Evolutionary conservation across 2,329 filamentous ascomycete species (phyloP).

Genomic region (Fusarium annulatum): DNA sequence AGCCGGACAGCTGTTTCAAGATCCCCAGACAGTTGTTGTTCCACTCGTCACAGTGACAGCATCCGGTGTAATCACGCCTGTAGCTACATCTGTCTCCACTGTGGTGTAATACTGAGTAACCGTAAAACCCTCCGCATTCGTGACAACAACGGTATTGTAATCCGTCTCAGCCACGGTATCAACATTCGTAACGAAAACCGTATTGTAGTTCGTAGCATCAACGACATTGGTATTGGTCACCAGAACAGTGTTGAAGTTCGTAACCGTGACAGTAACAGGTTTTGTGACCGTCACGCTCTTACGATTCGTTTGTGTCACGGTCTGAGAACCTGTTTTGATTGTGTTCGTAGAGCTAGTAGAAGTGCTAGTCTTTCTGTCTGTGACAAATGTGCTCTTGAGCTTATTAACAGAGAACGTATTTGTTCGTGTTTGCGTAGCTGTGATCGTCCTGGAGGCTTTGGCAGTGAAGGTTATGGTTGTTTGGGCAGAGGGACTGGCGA

Average conservation of each 20-base stretch:
- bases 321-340: not conserved
- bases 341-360: not conserved
- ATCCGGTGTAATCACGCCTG: not conserved
- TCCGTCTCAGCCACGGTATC: not conserved
- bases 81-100: not conserved
- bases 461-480: not conserved
- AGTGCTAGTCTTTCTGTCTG: not conserved
- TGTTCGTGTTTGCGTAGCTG: not conserved
- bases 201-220: not conserved
- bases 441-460: not conserved
- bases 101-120: not conserved
- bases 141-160: not conserved
- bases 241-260: not conserved
- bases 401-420: not conserved
- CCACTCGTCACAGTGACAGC: not conserved
- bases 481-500: not conserved
- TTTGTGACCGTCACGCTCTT: not conserved
- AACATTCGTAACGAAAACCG: not conserved
- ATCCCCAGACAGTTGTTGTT: not conserved
- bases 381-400: not conserved
- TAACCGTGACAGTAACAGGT: not conserved
- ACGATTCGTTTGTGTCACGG: fast-evolving
- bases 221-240: not conserved
- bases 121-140: not conserved
- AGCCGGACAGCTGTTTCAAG: not conserved